Base-by-base conservation (phyloP, 441 rosid species). In the Dalechampia spathulata region DNA sequence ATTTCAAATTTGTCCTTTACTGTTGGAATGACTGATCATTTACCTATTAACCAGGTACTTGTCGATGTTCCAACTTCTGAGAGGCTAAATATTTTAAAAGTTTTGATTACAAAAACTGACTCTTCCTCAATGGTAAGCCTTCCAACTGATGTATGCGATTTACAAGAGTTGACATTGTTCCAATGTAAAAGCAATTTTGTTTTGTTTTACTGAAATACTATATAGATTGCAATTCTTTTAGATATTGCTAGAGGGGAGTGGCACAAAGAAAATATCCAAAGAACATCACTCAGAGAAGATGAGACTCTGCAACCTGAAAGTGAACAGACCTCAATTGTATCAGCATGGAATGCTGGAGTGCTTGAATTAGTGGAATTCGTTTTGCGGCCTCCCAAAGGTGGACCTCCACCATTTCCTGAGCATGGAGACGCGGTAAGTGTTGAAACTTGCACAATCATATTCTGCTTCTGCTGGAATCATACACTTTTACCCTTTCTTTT, bases 41-140 rank as follows among this genome's bases (percentile, higher is more conserved):
- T n/a, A n/a, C n/a, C n/a, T n/a, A n/a, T n/a, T n/a, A n/a, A 71
- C 62, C 76, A 89, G 99, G 81, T 86, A 63, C 62, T 86, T 40
- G 83, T 83, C 71, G 92, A 89, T 71, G 65, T 74, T 71, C 96
- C 99, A 62, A 56, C 58, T 65, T 54, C 83, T 63, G 72, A 74
- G 70, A 83, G 81, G 70, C 64, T 63, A 50, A 78, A 86, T 63
- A 58, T 89, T 59, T 58, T 89, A 45, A 74, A 74, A 67, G 83
- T 87, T 49, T 58, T 83, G 71, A 69, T 92, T 60, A 66, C 61
- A 40, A 75, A 76, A 43, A 72, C 75, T 32, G 68, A 73, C 58
- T 86, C 94, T 56, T 68, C 99, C 50, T 78, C 97, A 30, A 85
- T 92, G 99, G 99, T 92, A 78, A 72, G 70, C 59, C 55, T 28